phyloP scores from a whole-genome alignment of 257 asterid genomes.

The Ajuga chamaepitys region DNA sequence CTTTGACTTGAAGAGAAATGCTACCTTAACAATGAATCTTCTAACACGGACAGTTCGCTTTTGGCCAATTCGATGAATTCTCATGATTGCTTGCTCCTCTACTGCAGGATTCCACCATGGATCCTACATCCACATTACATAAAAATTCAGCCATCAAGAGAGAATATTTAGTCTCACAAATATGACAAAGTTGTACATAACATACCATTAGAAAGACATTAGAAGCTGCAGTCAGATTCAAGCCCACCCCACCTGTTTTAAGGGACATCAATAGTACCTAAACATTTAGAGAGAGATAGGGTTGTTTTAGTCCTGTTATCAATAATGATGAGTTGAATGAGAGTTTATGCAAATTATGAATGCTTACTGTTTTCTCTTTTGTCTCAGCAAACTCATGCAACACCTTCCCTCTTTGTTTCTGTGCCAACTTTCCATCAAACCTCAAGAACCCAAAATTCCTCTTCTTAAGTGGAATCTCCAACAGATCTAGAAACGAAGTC shows the following conservation, averaged over 20 bases:
- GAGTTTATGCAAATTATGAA: neutral
- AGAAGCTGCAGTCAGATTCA: slow-evolving; percentile 84
- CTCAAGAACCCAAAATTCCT: slow-evolving; percentile 48
- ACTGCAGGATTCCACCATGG: slow-evolving; percentile 99
- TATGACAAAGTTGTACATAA: neutral
- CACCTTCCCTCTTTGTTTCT: slow-evolving; percentile 58
- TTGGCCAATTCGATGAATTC: slow-evolving; percentile 85
- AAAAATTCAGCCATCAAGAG: neutral
- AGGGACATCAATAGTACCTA: slow-evolving; percentile 75
- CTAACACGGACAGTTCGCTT: slow-evolving; percentile 68
- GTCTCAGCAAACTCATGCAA: slow-evolving; percentile 73
- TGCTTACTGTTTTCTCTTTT: slow-evolving; percentile 45
- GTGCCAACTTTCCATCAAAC: slow-evolving; percentile 69
- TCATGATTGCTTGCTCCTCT: slow-evolving; percentile 90
- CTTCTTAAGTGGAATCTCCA: slow-evolving; percentile 54
- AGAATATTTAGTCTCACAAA: neutral
- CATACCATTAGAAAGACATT: slow-evolving; percentile 76
- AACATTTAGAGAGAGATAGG: neutral
- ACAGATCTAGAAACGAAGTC: slow-evolving; percentile 73
- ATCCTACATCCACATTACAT: slow-evolving; percentile 35
- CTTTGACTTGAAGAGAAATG: neutral
- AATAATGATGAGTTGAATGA: neutral
- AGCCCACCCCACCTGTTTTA: slow-evolving; percentile 81
- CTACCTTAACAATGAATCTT: slow-evolving; percentile 80
- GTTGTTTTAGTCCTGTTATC: neutral